These are phyloP conservation scores for Globisporangium polare DNA, from an alignment of 352 stramenopile genomes.

Conservation along the genomic window DNA sequence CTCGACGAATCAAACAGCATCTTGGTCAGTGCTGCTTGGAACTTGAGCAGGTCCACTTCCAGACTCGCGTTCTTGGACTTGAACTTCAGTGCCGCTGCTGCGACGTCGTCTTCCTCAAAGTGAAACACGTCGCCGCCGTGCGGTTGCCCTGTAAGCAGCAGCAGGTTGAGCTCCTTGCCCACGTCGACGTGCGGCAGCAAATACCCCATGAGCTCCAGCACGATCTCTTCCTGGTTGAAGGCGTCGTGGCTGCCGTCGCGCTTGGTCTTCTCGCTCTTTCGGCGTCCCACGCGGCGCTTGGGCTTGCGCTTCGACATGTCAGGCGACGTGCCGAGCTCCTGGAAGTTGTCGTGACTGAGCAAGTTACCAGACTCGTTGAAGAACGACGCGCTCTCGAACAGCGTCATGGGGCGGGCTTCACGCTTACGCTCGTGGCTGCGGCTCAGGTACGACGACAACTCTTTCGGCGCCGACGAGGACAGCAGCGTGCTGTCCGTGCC, in stretches of 20 bases:
- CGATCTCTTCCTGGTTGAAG: constrained; percentile 55
- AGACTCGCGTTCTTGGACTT: constrained; percentile 15
- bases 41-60: constrained; percentile 60
- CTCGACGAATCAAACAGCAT: constrained; percentile 37
- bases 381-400: constrained; percentile 77
- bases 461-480: constrained; percentile 32
- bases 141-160: constrained; percentile 44
- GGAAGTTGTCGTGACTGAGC: constrained; percentile 69
- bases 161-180: constrained; percentile 74
- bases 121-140: constrained; percentile 56
- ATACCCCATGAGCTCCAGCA: constrained; percentile 72
- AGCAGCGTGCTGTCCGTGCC: constrained; percentile 4
- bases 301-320: constrained; percentile 28
- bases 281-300: constrained; percentile 62
- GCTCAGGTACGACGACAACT: constrained; percentile 13
- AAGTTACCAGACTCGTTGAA: constrained; percentile 71
- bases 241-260: constrained; percentile 24
- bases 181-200: constrained; percentile 69
- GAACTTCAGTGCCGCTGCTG: not conserved
- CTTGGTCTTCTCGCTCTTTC: constrained; percentile 45
- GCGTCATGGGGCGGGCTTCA: constrained; percentile 58
- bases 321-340: constrained; percentile 56
- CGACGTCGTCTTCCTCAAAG: constrained; percentile 56
- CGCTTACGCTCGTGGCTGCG: constrained; percentile 33
- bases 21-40: constrained; percentile 45